Percentiles rank a stretch among this genome's conserved stretches.
These are phyloP conservation scores for Fusarium goolgardi DNA, from an alignment of 2,329 filamentous ascomycete genomes.

Conservation along the genomic window DNA sequence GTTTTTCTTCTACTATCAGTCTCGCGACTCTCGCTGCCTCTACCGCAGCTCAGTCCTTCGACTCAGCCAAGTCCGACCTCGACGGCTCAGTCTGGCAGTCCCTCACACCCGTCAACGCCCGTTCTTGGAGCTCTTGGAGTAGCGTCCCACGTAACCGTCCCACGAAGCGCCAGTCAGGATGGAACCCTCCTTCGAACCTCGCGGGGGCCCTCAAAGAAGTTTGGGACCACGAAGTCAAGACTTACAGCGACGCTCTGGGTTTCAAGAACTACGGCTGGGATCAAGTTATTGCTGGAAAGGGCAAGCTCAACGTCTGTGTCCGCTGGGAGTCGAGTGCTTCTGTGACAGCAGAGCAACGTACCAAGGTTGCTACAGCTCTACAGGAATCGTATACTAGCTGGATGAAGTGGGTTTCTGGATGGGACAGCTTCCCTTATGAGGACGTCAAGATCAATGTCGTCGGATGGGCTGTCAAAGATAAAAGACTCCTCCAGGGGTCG, in stretches of 20 bases:
- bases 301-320: constrained; percentile 52
- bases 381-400: constrained; percentile 54
- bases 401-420: constrained; percentile 58
- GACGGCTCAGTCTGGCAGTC: constrained; percentile 48
- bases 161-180: constrained; percentile 46
- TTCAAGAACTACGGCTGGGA: constrained; percentile 54
- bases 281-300: constrained; percentile 49
- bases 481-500: constrained; percentile 53
- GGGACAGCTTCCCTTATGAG: constrained; percentile 57
- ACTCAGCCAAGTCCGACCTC: constrained; percentile 44
- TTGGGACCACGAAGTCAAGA: constrained; percentile 48
- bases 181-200: constrained; percentile 48
- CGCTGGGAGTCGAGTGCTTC: constrained; percentile 57
- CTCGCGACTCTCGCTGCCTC: constrained; percentile 43
- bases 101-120: constrained; percentile 30
- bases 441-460: constrained; percentile 56
- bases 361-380: constrained; percentile 51
- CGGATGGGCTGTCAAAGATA: constrained; percentile 56
- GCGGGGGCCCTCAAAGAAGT: constrained; percentile 46
- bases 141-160: constrained; percentile 42
- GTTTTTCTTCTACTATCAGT: constrained; percentile 37
- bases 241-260: constrained; percentile 43
- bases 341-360: constrained; percentile 54
- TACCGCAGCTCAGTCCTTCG: constrained; percentile 31
- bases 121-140: constrained; percentile 26